phyloP scores from a whole-genome alignment of 805 yeast genomes.

The Candida vartiovaarae region DNA sequence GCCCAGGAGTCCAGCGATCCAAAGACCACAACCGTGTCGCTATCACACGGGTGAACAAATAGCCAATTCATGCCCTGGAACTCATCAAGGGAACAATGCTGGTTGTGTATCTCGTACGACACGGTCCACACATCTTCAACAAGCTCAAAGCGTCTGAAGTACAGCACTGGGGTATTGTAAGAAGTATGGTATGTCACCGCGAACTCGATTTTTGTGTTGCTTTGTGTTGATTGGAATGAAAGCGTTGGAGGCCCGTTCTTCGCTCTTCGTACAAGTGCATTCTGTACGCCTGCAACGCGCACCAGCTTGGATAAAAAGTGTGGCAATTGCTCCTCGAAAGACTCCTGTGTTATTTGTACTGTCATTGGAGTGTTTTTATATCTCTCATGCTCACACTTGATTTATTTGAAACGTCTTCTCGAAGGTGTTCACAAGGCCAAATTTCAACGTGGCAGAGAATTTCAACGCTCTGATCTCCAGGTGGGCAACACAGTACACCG shows the following conservation, averaged over 20 bases:
- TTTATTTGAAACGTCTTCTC: too few species aligned
- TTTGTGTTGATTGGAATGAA: neutral
- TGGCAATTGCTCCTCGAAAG: neutral
- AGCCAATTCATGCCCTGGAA: slow-evolving; percentile 10
- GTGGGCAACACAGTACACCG: too few species aligned
- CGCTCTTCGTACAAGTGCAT: neutral
- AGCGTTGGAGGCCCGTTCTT: neutral
- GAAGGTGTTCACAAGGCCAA: too few species aligned
- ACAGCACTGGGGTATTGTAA: slow-evolving; percentile 11
- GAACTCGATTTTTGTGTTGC: neutral
- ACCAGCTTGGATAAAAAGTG: neutral
- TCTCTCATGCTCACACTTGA: neutral
- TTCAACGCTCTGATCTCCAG: too few species aligned
- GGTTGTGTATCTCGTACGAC: neutral
- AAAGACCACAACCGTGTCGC: slow-evolving; percentile 18
- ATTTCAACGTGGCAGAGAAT: too few species aligned
- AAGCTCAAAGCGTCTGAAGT: slow-evolving; percentile 4
- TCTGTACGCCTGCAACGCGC: neutral
- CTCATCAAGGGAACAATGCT: slow-evolving; percentile 6
- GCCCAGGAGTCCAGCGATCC: slow-evolving; percentile 24
- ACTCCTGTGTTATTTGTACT: neutral
- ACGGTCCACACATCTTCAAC: slow-evolving; percentile 3
- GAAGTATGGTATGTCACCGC: neutral
- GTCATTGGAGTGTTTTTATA: neutral
- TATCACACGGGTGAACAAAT: slow-evolving; percentile 37